Percentiles rank a stretch among this genome's conserved stretches.
phyloP scores from a whole-genome alignment of 225 moss, liverwort and hornwort species.

The Anthoceros angustus region DNA sequence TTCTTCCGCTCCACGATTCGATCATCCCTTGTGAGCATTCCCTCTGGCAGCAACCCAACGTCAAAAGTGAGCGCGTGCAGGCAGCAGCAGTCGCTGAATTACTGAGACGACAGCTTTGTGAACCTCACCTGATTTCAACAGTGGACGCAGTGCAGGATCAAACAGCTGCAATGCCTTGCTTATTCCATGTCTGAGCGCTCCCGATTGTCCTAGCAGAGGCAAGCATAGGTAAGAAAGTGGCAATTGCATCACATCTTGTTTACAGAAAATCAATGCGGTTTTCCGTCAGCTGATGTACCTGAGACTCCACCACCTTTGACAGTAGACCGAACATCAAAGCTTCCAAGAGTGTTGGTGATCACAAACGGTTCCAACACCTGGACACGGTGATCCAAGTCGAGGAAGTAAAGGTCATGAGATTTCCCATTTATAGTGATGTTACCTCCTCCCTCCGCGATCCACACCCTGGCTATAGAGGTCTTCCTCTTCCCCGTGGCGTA shows the following conservation, averaged over 20 bases:
- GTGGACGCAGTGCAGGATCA: slow-evolving; percentile 66
- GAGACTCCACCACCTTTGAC: slow-evolving; percentile 90
- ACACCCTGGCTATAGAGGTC: slow-evolving; percentile 72
- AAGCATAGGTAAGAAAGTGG: not conserved
- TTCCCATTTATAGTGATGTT: slow-evolving; percentile 64
- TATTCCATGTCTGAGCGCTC: slow-evolving; percentile 83
- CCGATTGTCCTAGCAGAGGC: slow-evolving; percentile 62
- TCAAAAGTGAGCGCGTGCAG: not conserved
- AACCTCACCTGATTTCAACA: slow-evolving; percentile 59
- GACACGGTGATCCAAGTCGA: slow-evolving; percentile 71
- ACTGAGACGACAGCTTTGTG: not conserved
- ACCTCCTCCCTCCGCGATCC: slow-evolving; percentile 77
- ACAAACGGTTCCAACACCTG: slow-evolving; percentile 78
- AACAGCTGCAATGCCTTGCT: slow-evolving; percentile 91
- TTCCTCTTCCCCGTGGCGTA: slow-evolving; percentile 94
- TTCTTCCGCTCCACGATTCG: slow-evolving; percentile 97
- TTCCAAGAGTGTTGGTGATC: slow-evolving; percentile 62
- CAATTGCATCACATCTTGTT: not conserved
- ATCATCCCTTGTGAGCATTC: slow-evolving; percentile 90
- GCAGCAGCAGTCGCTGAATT: not conserved
- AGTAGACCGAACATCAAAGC: slow-evolving; percentile 74
- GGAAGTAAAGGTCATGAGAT: slow-evolving; percentile 73
- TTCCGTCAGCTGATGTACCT: slow-evolving; percentile 23
- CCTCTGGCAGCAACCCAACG: slow-evolving; percentile 30
- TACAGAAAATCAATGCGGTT: not conserved